phyloP scores from a whole-genome alignment of 805 yeast species.

The Lachancea fermentati region DNA sequence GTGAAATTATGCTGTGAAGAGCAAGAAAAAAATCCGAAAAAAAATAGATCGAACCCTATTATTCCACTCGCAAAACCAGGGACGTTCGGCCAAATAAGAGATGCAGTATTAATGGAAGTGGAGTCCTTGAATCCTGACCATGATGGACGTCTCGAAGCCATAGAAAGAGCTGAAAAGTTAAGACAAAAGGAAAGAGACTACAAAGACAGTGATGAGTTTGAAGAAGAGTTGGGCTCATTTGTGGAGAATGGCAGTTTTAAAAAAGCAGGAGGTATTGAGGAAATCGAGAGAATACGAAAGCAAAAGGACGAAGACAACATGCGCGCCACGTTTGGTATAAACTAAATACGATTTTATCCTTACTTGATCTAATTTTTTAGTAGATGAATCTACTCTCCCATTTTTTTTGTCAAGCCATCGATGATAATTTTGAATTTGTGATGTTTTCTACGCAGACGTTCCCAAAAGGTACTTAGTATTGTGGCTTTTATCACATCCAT shows the following conservation, averaged over 20 bases:
- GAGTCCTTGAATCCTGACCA: constrained; percentile 77
- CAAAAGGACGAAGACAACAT: constrained; percentile 68
- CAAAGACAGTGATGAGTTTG: constrained; percentile 57
- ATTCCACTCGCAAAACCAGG: constrained; percentile 58
- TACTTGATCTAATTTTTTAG: too few species aligned
- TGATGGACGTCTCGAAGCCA: constrained; percentile 79
- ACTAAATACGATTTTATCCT: not conserved
- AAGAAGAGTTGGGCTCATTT: constrained; percentile 79
- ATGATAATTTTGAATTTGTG: constrained; percentile 14
- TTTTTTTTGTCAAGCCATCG: constrained; percentile 4
- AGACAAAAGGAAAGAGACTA: constrained; percentile 65
- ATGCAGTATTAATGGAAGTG: constrained; percentile 78
- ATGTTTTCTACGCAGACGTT: constrained; percentile 9
- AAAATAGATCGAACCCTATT: constrained; percentile 29
- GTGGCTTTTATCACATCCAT: not conserved
- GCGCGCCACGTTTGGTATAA: constrained; percentile 39
- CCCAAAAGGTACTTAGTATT: constrained; percentile 12
- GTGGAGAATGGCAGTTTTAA: constrained; percentile 73
- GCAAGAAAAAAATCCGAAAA: constrained; percentile 56
- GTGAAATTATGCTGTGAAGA: constrained; percentile 80
- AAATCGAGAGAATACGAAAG: constrained; percentile 63
- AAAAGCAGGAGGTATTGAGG: constrained; percentile 85
- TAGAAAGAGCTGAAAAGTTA: constrained; percentile 76
- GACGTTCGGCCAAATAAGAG: constrained; percentile 53
- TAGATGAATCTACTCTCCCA: too few species aligned